phyloP scores from a whole-genome alignment of 2,329 filamentous ascomycete species.

The Arachnopeziza araneosa region DNA sequence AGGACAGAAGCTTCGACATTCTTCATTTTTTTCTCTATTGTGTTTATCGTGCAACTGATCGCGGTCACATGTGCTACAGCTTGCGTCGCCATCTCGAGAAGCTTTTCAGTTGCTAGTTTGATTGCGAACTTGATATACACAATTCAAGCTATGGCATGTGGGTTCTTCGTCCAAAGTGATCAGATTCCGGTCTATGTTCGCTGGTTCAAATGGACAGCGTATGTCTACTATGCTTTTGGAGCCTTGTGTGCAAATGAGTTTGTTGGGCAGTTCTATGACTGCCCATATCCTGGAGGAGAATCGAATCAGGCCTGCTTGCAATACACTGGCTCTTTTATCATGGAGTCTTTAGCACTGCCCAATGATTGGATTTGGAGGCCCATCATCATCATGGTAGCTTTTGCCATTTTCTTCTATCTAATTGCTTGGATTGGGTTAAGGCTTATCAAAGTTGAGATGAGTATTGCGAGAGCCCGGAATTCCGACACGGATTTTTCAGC shows the following conservation, averaged over 20 bases:
- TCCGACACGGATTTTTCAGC: constrained; percentile 57
- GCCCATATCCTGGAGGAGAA: constrained; percentile 56
- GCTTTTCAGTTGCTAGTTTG: constrained; percentile 65
- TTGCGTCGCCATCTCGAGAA: constrained; percentile 58
- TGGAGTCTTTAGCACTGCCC: constrained; percentile 64
- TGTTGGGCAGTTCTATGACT: constrained; percentile 65
- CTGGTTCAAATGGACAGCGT: constrained; percentile 67
- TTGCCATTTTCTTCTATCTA: constrained; percentile 56
- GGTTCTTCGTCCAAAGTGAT: constrained; percentile 69
- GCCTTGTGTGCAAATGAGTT: constrained; percentile 71
- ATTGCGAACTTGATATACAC: constrained; percentile 70
- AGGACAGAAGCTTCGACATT: constrained; percentile 58
- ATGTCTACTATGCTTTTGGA: constrained; percentile 65
- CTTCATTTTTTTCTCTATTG: constrained; percentile 65
- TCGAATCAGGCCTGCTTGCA: constrained; percentile 59
- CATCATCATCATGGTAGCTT: constrained; percentile 57
- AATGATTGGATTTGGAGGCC: constrained; percentile 61
- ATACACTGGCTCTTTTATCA: constrained; percentile 65
- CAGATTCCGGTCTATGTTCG: constrained; percentile 72
- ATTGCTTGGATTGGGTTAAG: constrained; percentile 56
- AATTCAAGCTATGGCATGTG: constrained; percentile 67
- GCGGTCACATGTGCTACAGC: constrained; percentile 66
- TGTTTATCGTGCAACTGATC: constrained; percentile 67
- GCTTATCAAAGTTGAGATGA: constrained; percentile 63
- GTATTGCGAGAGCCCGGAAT: constrained; percentile 56